A percentile compares a stretch with the other conserved stretches of the same genome.
Evolutionary conservation across 208 protist species (phyloP).

Genomic region (Leishmania arabica): DNA sequence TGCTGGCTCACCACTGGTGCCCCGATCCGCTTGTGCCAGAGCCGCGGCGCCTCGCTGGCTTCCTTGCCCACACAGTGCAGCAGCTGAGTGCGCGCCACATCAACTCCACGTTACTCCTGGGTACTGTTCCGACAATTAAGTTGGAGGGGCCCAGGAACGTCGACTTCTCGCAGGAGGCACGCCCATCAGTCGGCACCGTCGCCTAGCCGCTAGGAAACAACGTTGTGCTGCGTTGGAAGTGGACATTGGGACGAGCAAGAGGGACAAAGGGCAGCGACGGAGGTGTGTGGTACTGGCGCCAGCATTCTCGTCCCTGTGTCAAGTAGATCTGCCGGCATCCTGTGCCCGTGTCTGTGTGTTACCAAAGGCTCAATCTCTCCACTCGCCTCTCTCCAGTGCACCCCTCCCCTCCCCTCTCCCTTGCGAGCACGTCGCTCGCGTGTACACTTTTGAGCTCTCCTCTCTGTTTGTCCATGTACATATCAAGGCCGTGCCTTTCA

Average conservation of each 20-base stretch:
- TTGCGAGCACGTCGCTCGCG: neutral
- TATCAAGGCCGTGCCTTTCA: neutral
- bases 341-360: neutral
- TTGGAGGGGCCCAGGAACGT: constrained; percentile 55
- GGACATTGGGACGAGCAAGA: neutral
- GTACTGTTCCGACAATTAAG: constrained; percentile 45
- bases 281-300: too few species aligned
- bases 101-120: constrained; percentile 68
- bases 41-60: constrained; percentile 73
- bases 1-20: constrained; percentile 75
- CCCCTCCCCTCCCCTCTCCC: too few species aligned
- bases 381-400: neutral
- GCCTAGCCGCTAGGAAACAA: neutral
- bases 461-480: neutral
- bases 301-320: neutral
- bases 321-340: neutral
- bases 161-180: constrained; percentile 38
- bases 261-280: neutral
- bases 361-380: neutral
- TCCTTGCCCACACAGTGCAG: constrained; percentile 55
- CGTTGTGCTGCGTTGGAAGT: neutral
- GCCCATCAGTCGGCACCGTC: neutral
- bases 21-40: constrained; percentile 69
- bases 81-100: constrained; percentile 57
- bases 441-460: neutral